Conservation (phyloP, 169 alveolate species). For the Eimeria acervulina region DNA sequence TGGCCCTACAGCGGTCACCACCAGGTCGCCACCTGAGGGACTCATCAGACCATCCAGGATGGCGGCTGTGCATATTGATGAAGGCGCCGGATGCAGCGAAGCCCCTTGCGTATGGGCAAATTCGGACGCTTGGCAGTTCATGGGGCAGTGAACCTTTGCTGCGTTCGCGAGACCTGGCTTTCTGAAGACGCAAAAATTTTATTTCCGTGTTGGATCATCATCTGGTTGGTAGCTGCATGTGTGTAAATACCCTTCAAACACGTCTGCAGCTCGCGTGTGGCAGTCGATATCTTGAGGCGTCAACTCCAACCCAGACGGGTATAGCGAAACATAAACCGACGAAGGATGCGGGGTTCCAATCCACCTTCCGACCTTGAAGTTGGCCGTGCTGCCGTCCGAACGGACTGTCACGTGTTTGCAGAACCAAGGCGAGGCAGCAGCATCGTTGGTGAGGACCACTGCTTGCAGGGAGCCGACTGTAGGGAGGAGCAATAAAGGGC, state of each 20-base stretch:
- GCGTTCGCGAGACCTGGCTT: slow-evolving; percentile 25
- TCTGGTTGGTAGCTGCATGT: not conserved
- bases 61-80: slow-evolving; percentile 95
- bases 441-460: slow-evolving; percentile 84
- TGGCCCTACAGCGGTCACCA: slow-evolving; percentile 85
- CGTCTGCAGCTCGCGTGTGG: slow-evolving; percentile 91
- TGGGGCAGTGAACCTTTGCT: slow-evolving; percentile 87
- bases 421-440: slow-evolving; percentile 88
- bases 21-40: slow-evolving; percentile 90
- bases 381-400: slow-evolving; percentile 85
- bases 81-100: slow-evolving; percentile 89
- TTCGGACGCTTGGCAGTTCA: slow-evolving; percentile 87
- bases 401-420: slow-evolving; percentile 85
- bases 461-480: slow-evolving; percentile 86
- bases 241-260: slow-evolving; percentile 85
- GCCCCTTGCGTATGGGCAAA: slow-evolving; percentile 86
- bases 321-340: slow-evolving; percentile 81
- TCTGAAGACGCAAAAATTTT: not conserved
- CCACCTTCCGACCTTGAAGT: slow-evolving; percentile 87
- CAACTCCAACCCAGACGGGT: slow-evolving; percentile 87
- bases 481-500: not conserved
- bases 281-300: slow-evolving; percentile 92
- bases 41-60: slow-evolving; percentile 92
- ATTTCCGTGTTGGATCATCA: not conserved
- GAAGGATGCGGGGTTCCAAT: slow-evolving; percentile 87